phyloP scores from a whole-genome alignment of 1,284 basidiomycete genomes.

The Takashimella tepidaria region DNA sequence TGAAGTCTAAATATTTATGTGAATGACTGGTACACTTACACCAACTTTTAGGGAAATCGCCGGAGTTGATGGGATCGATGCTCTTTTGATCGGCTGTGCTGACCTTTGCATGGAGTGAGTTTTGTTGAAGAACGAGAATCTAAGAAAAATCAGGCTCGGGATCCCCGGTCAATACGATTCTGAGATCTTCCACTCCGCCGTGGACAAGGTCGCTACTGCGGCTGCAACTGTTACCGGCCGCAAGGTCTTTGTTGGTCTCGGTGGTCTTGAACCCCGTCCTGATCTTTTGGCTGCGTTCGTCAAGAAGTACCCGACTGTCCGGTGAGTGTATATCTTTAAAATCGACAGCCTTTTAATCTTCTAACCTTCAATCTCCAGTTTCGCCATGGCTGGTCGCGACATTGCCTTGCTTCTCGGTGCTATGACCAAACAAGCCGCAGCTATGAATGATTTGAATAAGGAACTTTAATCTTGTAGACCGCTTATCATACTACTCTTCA shows the following conservation, averaged over 20 bases:
- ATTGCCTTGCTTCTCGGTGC: slow-evolving; percentile 16
- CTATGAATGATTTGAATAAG: neutral
- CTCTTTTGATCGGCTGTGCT: slow-evolving; percentile 22
- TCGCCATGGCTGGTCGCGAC: slow-evolving; percentile 24
- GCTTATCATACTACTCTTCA: no score
- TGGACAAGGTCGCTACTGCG: slow-evolving; percentile 20
- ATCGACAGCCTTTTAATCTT: no score
- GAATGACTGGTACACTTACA: neutral
- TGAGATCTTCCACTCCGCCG: slow-evolving; percentile 13
- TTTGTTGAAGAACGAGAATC: neutral
- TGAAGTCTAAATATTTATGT: neutral
- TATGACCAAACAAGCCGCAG: slow-evolving; percentile 17
- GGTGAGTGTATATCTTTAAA: slow-evolving; percentile 13
- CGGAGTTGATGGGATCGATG: slow-evolving; percentile 20
- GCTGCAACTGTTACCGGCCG: slow-evolving; percentile 14
- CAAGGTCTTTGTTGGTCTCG: slow-evolving; percentile 20
- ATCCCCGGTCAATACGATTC: slow-evolving; percentile 23
- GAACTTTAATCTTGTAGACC: neutral
- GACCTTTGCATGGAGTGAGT: slow-evolving; percentile 28
- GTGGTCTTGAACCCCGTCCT: slow-evolving; percentile 19
- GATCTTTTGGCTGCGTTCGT: slow-evolving; percentile 10
- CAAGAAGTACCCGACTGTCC: slow-evolving; percentile 8
- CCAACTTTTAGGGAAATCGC: slow-evolving; percentile 16
- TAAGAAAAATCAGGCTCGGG: slow-evolving; percentile 14
- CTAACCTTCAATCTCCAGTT: slow-evolving; percentile 13